Evolutionary conservation across 163 green algal genomes (phyloP), one percentile per base, ranked within the genome.

Genomic region (Prototheca cutis): DNA sequence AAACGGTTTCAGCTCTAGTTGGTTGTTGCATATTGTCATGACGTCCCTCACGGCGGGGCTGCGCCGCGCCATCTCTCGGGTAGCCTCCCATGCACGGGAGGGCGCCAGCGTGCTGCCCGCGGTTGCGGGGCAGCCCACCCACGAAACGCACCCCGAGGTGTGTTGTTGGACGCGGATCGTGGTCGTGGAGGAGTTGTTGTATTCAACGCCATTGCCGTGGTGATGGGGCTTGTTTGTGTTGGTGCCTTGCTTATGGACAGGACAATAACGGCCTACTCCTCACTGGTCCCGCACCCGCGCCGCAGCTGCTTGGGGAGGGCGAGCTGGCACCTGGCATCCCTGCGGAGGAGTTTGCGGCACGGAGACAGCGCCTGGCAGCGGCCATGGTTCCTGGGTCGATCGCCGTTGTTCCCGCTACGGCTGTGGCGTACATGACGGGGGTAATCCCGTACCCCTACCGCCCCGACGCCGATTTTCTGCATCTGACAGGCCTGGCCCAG

Each of bases 371-470:
- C 8, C 72, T 94, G 40, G 60, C 67, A 23, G 58, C 40, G 5
- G 7, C 67, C 24, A 66, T 92, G 71, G 77, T 78, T 0, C 60
- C 66, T 3, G 79, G 75, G 21, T 68, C 62, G 19, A 36, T 90
- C 7, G 82, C 76, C 13, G 54, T 94, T 7, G 24, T 92, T 19
- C 79, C 79, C 13, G 68, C 80, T 7, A 70, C 84, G 2, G 63
- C 65, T 23, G 61, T 65, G 2, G 49, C 66, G 0, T 91, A 79
- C 68, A 87, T 89, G 68, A 61, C 81, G 23, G 28, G 85, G 8
- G 71, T 85, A n/a, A 89, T 94, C 23, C 86, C 86, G 0, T 84
- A 88, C 66, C 75, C 78, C 6, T 88, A 86, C 66, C 74, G 85
- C 30, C 84, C 82, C 70, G 78, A 87, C n/a, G 71, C 86, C 48